These are phyloP conservation scores for Solanum virginianum DNA, from an alignment of 257 asterid genomes.

Conservation along the genomic window DNA sequence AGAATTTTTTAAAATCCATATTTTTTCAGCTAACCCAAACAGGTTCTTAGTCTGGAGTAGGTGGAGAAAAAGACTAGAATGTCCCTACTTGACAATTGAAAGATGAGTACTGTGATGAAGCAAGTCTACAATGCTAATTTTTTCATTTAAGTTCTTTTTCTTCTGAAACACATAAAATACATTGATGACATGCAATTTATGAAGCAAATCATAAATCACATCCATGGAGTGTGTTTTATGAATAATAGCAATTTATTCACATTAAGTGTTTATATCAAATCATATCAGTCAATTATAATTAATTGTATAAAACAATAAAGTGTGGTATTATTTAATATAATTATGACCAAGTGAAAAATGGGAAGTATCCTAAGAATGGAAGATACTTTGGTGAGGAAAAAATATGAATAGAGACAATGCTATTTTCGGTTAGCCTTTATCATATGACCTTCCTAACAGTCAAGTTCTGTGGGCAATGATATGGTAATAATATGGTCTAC, in stretches of 20 bases:
- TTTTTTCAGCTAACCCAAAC: too few relatives aligned
- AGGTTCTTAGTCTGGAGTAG: too few relatives aligned
- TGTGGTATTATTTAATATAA: neutral
- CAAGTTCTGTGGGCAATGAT: conserved; percentile 30
- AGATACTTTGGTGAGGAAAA: neutral
- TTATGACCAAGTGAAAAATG: neutral
- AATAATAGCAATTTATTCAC: neutral
- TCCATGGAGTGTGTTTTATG: too few relatives aligned
- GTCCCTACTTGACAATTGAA: too few relatives aligned
- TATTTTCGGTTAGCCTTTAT: conserved; percentile 23
- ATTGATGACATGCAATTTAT: too few relatives aligned
- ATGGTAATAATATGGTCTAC: conserved; percentile 7
- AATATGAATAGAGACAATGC: conserved; percentile 14
- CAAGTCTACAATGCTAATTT: too few relatives aligned
- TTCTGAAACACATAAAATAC: too few relatives aligned
- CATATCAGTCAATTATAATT: neutral
- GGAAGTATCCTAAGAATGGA: neutral
- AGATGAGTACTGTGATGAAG: too few relatives aligned
- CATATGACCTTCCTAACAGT: neutral
- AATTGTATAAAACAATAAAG: neutral
- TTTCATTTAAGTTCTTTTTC: too few relatives aligned
- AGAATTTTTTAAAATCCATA: too few relatives aligned
- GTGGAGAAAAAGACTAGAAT: too few relatives aligned
- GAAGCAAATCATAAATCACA: too few relatives aligned
- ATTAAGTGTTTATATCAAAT: neutral